Evolutionary conservation across 257 asterid species (phyloP), one percentile per base, ranked within the genome.

Genomic region (Ilex asprella): DNA sequence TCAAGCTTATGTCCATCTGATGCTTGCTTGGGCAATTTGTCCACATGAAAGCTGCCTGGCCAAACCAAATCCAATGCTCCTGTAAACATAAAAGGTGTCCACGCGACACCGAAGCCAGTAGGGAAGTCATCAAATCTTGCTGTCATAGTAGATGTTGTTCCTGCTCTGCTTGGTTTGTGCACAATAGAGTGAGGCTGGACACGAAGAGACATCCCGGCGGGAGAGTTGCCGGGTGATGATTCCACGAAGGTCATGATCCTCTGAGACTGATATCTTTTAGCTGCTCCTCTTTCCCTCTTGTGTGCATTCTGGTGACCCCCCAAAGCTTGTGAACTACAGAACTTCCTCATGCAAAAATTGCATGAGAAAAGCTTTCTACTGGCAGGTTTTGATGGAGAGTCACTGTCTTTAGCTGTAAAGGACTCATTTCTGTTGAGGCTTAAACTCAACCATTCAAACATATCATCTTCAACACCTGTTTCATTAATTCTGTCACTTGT

Each of bases 271-370:
- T 52, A 52, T 58, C 75, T 52, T 31, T 63, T 70, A 29, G 65
- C 39, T 21, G 64, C 70, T 55, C 47, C 64, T 55, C 70, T 59
- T 30, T 70, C 70, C 6, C 62, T 64, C 75, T 70, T 70, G 70
- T 59, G 70, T 2, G 75, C 75, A 29, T 64, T 70, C 55, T 70
- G 75, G 49, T 64, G 75, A 55, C 70, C 75, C 0, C 75, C 67
- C 56, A 70, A 30, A 2, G 75, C 75, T 59, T 70, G 75, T 12
- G 75, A 64, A 50, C 66, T 58, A 31, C 39, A 52, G 16, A 70
- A 59, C 55, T 70, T 70, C 46, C 70, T 70, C 47, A 21, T 7
- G 60, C 75, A 70, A 9, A 51, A 64, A 35, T 53, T 64, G 67
- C 75, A 70, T 2, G 75, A 59, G 52, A 51, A 64, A 30, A 70